Percentiles rank a stretch among this genome's conserved stretches.
Conservation (phyloP, 176 grass and related monocot genomes). For the Ananas comosus region DNA sequence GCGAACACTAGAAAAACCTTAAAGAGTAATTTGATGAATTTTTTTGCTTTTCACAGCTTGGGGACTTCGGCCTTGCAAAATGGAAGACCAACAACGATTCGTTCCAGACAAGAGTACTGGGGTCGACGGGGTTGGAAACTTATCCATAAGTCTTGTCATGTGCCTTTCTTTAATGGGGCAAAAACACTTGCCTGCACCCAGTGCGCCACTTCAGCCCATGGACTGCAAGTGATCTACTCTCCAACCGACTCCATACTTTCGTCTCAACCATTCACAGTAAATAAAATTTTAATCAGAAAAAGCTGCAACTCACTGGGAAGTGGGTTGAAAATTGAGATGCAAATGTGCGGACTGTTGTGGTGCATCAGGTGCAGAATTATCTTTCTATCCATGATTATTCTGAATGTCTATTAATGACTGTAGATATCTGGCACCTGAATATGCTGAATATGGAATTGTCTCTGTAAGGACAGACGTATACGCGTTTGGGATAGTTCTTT, state of each 20-base stretch:
- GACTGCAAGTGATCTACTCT: no score
- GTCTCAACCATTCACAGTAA: neutral
- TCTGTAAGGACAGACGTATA: conserved; percentile 70
- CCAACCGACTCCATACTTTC: neutral
- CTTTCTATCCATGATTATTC: conserved; percentile 5
- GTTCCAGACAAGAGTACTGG: conserved; percentile 51
- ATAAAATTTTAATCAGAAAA: no score
- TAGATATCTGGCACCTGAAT: conserved; percentile 58
- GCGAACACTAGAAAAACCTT: neutral
- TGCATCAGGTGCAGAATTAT: neutral
- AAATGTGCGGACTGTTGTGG: no score
- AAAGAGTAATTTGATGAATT: neutral
- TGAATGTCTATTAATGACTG: neutral
- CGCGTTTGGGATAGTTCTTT: conserved; percentile 66
- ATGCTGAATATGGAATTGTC: conserved; percentile 56
- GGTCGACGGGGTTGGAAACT: conserved; percentile 36
- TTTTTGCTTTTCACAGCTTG: conserved; percentile 33
- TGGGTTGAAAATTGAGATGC: no score
- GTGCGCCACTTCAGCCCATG: no score
- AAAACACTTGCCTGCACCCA: no score
- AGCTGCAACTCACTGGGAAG: no score
- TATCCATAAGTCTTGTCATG: conserved; percentile 6
- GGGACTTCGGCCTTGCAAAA: conserved; percentile 71
- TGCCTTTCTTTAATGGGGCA: no score
- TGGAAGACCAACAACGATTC: conserved; percentile 41